These are phyloP conservation scores for Ceratopteris richardii DNA, from an alignment of 75 land plant genomes.

Conservation along the genomic window DNA sequence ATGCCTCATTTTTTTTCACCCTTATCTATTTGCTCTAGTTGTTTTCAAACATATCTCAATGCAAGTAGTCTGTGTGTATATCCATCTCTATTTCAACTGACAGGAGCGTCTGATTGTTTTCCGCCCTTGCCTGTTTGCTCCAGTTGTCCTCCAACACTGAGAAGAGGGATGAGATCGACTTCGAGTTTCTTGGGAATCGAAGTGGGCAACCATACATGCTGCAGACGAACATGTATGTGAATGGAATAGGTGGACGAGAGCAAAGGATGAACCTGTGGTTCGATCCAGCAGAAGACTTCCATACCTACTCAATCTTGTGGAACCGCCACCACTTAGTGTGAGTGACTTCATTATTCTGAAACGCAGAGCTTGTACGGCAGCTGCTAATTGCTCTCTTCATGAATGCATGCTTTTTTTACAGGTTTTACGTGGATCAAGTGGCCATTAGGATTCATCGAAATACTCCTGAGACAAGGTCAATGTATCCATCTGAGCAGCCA, in stretches of 20 bases:
- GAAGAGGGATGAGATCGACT: conserved; percentile 7
- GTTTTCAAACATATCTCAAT: too few species aligned
- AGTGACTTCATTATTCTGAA: not conserved
- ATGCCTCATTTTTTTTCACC: too few species aligned
- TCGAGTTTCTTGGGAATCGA: conserved; percentile 8
- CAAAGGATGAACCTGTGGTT: conserved; percentile 9
- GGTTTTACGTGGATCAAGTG: conserved; percentile 64
- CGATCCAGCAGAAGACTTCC: conserved; percentile 4
- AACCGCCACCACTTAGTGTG: conserved; percentile 9
- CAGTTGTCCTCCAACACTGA: conserved; percentile 14
- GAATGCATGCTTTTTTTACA: too few species aligned
- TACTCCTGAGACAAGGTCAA: conserved; percentile 30
- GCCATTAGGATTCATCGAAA: conserved; percentile 55
- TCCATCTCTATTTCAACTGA: not conserved
- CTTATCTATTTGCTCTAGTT: too few species aligned
- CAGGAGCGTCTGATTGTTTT: not conserved
- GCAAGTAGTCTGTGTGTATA: too few species aligned
- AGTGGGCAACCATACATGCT: conserved; percentile 10
- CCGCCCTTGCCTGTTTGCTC: not conserved
- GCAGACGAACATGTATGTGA: conserved; percentile 10
- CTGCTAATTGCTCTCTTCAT: not conserved
- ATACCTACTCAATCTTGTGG: conserved; percentile 10
- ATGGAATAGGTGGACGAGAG: conserved; percentile 11
- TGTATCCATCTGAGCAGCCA: conserved; percentile 72
- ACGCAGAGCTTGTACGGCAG: not conserved